Conservation (phyloP, 2,329 filamentous ascomycete genomes). For the Hirsutella minnesotensis region DNA sequence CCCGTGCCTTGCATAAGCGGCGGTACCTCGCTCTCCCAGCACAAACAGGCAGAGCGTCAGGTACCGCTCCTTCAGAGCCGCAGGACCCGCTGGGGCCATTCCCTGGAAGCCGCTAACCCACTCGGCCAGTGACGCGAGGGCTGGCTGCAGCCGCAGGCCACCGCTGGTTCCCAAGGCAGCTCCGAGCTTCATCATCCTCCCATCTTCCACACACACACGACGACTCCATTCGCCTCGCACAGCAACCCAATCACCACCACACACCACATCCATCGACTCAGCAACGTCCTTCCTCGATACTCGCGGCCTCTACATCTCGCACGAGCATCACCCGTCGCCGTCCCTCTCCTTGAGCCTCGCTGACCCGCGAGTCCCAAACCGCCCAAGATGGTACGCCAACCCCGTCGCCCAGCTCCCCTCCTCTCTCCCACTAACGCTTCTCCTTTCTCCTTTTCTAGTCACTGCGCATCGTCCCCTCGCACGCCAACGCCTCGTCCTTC, state of each 20-base stretch:
- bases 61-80: too few species aligned
- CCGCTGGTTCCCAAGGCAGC: neutral
- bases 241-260: neutral
- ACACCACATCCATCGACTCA: constrained; percentile 7
- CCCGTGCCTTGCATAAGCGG: neutral
- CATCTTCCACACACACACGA: neutral
- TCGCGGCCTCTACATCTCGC: too few species aligned
- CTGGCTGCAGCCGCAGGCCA: neutral
- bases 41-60: neutral
- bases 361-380: too few species aligned
- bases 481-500: constrained; percentile 53
- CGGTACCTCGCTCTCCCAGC: neutral
- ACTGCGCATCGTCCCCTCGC: constrained; percentile 75
- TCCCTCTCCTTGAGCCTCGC: too few species aligned
- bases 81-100: too few species aligned
- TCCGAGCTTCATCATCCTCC: neutral
- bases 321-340: too few species aligned
- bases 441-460: constrained; percentile 41
- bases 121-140: neutral
- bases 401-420: too few species aligned
- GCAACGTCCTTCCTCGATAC: too few species aligned
- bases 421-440: too few species aligned
- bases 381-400: too few species aligned
- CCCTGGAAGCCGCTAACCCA: too few species aligned
- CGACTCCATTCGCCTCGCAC: neutral